A percentile compares a stretch with the other conserved stretches of the same genome.
Conservation (phyloP, 2,329 filamentous ascomycete genomes). For the Dothistroma septosporum region DNA sequence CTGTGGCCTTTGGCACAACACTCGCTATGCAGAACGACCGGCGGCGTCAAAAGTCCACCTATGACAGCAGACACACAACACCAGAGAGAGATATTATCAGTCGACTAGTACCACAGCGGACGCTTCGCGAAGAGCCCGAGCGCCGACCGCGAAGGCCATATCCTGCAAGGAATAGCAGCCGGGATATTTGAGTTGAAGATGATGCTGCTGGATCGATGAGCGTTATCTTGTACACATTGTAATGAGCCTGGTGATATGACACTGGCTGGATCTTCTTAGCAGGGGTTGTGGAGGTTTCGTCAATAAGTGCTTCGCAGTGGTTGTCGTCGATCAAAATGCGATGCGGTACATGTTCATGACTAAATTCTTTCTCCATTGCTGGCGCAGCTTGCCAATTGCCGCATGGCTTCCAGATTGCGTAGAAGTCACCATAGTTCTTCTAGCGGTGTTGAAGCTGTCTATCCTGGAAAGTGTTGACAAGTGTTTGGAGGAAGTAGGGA, state of each 20-base stretch:
- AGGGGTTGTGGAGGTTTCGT: not conserved
- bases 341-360: not conserved
- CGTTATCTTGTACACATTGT: not conserved
- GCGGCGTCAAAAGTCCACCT: not conserved
- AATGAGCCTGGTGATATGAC: not conserved
- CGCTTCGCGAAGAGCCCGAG: not conserved
- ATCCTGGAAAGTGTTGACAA: no score
- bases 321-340: not conserved
- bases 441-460: not conserved
- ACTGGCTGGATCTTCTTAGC: no score
- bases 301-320: no score
- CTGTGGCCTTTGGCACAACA: not conserved
- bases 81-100: not conserved
- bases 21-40: not conserved
- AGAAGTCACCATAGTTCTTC: not conserved
- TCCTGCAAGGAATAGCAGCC: conserved; percentile 1
- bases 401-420: not conserved
- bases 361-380: not conserved
- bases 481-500: no score
- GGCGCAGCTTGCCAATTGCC: not conserved
- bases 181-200: not conserved
- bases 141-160: not conserved
- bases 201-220: not conserved
- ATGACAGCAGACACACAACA: not conserved
- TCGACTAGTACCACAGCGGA: not conserved